Conservation (phyloP, 768 basidiomycete genomes). For the Pleurotus citrinopileatus region DNA sequence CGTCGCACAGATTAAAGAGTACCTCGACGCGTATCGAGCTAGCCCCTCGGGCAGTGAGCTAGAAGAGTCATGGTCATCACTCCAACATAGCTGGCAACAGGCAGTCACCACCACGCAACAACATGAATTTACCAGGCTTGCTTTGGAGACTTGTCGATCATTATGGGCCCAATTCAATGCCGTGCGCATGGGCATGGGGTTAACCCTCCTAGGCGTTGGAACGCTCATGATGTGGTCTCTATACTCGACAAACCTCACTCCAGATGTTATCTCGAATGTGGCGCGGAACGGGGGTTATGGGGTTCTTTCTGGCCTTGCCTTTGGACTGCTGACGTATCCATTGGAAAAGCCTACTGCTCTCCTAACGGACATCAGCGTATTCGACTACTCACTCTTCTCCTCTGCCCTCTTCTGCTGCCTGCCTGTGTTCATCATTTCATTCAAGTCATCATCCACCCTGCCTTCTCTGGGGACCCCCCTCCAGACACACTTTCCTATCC, state of each 20-base stretch:
- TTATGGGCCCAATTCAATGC: constrained; percentile 97
- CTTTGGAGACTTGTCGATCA: constrained; percentile 69
- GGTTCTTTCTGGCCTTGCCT: constrained; percentile 33
- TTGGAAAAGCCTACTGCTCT: constrained; percentile 31
- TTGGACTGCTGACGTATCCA: constrained; percentile 31
- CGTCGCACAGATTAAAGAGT: constrained; percentile 69
- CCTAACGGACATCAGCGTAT: constrained; percentile 38
- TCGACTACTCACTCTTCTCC: constrained; percentile 51
- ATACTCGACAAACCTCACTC: constrained; percentile 45
- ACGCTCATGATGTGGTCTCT: constrained; percentile 53
- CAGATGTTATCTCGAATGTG: constrained; percentile 36
- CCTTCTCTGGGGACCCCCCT: constrained; percentile 22
- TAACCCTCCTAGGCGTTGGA: constrained; percentile 56
- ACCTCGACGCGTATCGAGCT: constrained; percentile 73
- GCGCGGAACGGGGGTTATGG: constrained; percentile 30
- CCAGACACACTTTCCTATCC: constrained; percentile 32
- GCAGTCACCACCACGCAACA: constrained; percentile 31
- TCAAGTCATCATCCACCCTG: constrained; percentile 36
- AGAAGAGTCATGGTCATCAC: constrained; percentile 53
- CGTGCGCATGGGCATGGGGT: constrained; percentile 70
- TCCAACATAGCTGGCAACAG: constrained; percentile 47
- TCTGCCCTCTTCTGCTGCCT: constrained; percentile 41
- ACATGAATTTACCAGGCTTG: constrained; percentile 54
- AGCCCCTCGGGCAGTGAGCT: constrained; percentile 74
- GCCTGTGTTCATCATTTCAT: constrained; percentile 32